Evolutionary conservation across 306 rosid genomes (phyloP).

Genomic region (Delonix regia): DNA sequence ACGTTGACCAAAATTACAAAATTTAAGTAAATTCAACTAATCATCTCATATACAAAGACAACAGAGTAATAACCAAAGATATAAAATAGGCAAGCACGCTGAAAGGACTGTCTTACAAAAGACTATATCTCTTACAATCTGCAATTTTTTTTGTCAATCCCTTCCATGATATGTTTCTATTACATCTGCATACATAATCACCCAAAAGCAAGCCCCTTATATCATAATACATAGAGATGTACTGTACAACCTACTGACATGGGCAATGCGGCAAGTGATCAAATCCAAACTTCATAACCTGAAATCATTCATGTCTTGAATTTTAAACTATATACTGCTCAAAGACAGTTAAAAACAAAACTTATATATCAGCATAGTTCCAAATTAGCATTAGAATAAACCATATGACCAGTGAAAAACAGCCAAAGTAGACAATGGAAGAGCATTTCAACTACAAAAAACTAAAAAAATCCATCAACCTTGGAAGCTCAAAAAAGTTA

Average conservation of each 20-base stretch:
- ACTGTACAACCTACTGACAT: neutral
- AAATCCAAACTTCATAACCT: constrained; percentile 34
- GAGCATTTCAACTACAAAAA: constrained; percentile 16
- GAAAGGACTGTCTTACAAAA: neutral
- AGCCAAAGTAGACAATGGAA: neutral
- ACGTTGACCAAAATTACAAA: neutral
- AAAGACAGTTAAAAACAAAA: neutral
- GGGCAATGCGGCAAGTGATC: constrained; percentile 3
- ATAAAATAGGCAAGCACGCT: neutral
- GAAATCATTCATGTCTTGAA: neutral
- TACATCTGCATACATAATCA: neutral
- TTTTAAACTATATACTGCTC: constrained; percentile 4
- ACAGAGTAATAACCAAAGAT: neutral
- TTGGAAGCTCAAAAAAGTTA: constrained; percentile 23
- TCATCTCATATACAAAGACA: neutral
- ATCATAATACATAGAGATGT: neutral
- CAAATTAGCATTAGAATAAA: constrained; percentile 14
- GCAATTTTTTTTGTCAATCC: neutral
- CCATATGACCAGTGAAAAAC: constrained; percentile 10
- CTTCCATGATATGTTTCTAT: constrained; percentile 17
- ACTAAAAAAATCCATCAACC: constrained; percentile 14
- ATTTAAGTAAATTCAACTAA: neutral
- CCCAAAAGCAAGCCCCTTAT: constrained; percentile 9
- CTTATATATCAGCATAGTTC: constrained; percentile 25
- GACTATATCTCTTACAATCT: neutral